Evolutionary conservation across 176 grass and related monocot species (phyloP).

Genomic region (Thalia dealbata): DNA sequence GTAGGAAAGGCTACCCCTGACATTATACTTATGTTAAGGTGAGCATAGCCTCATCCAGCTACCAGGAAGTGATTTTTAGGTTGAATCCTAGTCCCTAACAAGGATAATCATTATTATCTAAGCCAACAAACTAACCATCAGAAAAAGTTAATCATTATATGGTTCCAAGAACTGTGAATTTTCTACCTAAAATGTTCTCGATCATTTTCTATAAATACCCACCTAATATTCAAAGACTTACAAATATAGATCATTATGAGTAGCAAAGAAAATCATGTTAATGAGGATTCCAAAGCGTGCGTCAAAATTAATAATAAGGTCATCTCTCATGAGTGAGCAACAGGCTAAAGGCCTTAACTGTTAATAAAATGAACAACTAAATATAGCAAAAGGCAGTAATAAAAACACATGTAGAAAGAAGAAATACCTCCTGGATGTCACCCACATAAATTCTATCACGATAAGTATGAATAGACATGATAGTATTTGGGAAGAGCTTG

Average conservation of each 20-base stretch:
- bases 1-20: too few relatives aligned
- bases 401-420: slow-evolving; percentile 11
- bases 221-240: neutral
- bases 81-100: too few relatives aligned
- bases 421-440: slow-evolving; percentile 87
- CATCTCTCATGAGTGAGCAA: too few relatives aligned
- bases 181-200: neutral
- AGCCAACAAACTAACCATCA: too few relatives aligned
- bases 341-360: neutral
- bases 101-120: too few relatives aligned
- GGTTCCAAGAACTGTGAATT: too few relatives aligned
- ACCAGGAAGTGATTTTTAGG: too few relatives aligned
- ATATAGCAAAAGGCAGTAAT: neutral
- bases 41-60: too few relatives aligned
- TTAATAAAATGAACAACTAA: neutral
- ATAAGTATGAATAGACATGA: slow-evolving; percentile 89
- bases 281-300: neutral
- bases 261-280: neutral
- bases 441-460: slow-evolving; percentile 95
- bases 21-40: too few relatives aligned
- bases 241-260: neutral
- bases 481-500: slow-evolving; percentile 76
- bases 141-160: too few relatives aligned
- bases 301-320: neutral
- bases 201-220: neutral